Evolutionary conservation across 2,329 filamentous ascomycete species (phyloP), one percentile per base, ranked within the genome.

Genomic region (Hypoxylon sp.): DNA sequence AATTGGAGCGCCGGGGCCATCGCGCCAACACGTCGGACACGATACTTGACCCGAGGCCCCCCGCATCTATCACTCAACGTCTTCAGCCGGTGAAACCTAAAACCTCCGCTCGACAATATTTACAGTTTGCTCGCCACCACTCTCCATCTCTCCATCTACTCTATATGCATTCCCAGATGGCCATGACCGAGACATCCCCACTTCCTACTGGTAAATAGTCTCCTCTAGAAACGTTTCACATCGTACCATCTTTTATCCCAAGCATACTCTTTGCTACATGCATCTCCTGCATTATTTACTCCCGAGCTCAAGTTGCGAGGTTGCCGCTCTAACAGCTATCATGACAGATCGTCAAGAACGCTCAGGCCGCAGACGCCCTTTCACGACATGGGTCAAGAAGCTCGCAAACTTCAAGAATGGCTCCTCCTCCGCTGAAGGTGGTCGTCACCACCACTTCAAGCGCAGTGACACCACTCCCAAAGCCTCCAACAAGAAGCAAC

Each of bases 371-470:
- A 90, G 94, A 73, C 89, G 92, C 69, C 95, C 94, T 23, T 98
- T 98, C 77, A 88, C 94, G 48, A 92, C 90, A 71, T 96, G 95
- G 91, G 93, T 99, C 84, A 97, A 94, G 84, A 94, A 94, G 75
- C 87, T 98, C 61, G 90, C 94, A 67, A 95, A 91, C 78, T 90
- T 97, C 80, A 97, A 97, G 79, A 78, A 76, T 59, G 85, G 82
- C 60, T 90, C 89, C 3, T 91, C 86, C 67, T 84, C 88, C 68
- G 85, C 88, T 65, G 84, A 84, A 43, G 64, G 75, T 71, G 79
- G 74, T 62, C 78, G 76, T 74, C 79, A 76, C 68, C 79, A 74
- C 64, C 74, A 77, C 47, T 70, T 72, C 34, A 85, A 84, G 71
- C 78, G 79, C 55, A 41, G 37, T 41, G 79, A 80, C 68, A 73